Evolutionary conservation across 345 rosid species (phyloP), one percentile per base, ranked within the genome.

Genomic region (Pistacia atlantica): DNA sequence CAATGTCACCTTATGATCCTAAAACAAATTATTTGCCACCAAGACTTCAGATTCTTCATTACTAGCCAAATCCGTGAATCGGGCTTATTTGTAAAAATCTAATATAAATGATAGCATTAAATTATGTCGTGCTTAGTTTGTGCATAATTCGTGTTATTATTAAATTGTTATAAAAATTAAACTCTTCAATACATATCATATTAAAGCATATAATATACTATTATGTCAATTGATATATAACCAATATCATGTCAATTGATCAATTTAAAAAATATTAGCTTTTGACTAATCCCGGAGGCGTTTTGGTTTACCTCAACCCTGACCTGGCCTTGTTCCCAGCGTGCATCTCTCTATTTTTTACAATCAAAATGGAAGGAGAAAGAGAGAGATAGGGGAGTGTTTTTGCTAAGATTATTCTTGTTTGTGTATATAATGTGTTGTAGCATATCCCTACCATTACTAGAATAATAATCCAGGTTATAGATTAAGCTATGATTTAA

Each of bases 1-100:
- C 68, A 64, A 25, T 84, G 83, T 82, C 78, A 70, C 90, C 91
- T 22, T 22, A 22, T 22, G 25, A 22, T 22, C 25, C 25, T 22
- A 22, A 22, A 22, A 22, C 25, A 22, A 61, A 90, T 76, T 89
- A 80, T 74, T 84, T 86, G 64, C 83, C 94, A 12, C 91, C 91
- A 11, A 87, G 94, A 83, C 94, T 91, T 62, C 87, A 73, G 78
- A 89, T 89, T 78, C 90, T 87, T 54, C 87, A 80, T 48, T 89
- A 90, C 54, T 86, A 78, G 62, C 94, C 92, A 3, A 92, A 90
- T 79, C 95, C 90, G 9, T 73, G 92, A 61, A 77, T 89, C 12
- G 87, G 81, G 73, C 77, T 74, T 33, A 83, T 74, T 59, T 80
- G 75, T 48, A 82, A 84, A n/a, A 78, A 22, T 22, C 25, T 22